Conservation (phyloP, 306 rosid species). For the Elaeagnus macrophylla region DNA sequence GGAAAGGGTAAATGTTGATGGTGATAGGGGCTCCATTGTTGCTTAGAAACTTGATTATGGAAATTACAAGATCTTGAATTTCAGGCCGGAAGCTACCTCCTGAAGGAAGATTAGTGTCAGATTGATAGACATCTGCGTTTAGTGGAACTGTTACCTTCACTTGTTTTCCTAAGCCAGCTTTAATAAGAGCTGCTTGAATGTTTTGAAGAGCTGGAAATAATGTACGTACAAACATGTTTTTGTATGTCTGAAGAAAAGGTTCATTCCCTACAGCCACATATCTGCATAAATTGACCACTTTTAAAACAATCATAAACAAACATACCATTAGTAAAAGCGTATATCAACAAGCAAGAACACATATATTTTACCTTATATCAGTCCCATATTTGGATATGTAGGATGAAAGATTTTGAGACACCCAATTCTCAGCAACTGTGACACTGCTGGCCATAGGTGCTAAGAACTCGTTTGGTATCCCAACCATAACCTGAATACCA, state of each 20-base stretch:
- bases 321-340: not conserved
- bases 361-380: slow-evolving; percentile 51
- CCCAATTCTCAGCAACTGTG: slow-evolving; percentile 66
- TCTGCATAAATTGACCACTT: slow-evolving; percentile 21
- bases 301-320: not conserved
- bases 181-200: slow-evolving; percentile 83
- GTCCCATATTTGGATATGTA: slow-evolving; percentile 58
- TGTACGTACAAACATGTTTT: slow-evolving; percentile 41
- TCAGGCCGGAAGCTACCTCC: slow-evolving; percentile 75
- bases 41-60: slow-evolving; percentile 62
- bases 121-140: slow-evolving; percentile 86
- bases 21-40: slow-evolving; percentile 51
- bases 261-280: slow-evolving; percentile 87
- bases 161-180: slow-evolving; percentile 78
- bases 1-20: slow-evolving; percentile 93
- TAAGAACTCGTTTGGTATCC: slow-evolving; percentile 75
- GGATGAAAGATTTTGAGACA: slow-evolving; percentile 56
- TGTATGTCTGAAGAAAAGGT: slow-evolving; percentile 71
- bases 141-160: slow-evolving; percentile 80
- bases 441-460: slow-evolving; percentile 57
- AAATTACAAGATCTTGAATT: slow-evolving; percentile 47
- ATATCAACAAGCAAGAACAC: not conserved
- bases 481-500: slow-evolving; percentile 79
- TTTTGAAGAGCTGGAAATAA: slow-evolving; percentile 83
- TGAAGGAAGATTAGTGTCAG: slow-evolving; percentile 61